Evolutionary conservation across 257 asterid genomes (phyloP).

Genomic region (Solanum raphanifolium): DNA sequence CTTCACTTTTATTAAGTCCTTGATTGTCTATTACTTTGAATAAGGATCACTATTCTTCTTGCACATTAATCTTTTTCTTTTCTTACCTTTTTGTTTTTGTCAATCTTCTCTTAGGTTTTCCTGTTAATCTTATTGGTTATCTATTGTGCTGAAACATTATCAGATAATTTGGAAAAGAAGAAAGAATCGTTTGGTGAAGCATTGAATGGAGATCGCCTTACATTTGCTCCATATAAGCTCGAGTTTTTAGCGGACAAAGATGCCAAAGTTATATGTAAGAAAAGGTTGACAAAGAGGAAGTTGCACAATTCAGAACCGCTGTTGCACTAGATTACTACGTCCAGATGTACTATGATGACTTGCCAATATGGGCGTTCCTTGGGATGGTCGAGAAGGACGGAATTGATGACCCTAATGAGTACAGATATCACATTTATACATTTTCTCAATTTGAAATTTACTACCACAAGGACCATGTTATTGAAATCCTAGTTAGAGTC

Average conservation of each 20-base stretch:
- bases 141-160: not conserved
- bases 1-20: not conserved
- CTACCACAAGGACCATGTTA: conserved; percentile 1
- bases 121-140: not conserved
- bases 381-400: conserved; percentile 1
- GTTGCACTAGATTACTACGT: conserved; percentile 7
- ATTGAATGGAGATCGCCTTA: conserved; percentile 12
- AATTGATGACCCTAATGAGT: not conserved
- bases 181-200: conserved; percentile 5
- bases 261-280: not conserved
- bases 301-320: conserved; percentile 2
- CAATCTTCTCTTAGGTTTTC: not conserved
- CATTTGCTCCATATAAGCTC: conserved; percentile 6
- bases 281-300: conserved; percentile 11
- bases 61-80: not conserved
- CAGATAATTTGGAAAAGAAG: conserved; percentile 9
- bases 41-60: not conserved
- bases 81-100: not conserved
- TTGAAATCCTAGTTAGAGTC: not conserved
- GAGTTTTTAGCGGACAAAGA: conserved; percentile 3
- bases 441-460: not conserved
- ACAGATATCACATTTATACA: conserved; percentile 2
- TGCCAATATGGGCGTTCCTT: conserved; percentile 13
- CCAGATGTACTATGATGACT: conserved; percentile 15
- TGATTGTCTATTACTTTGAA: not conserved